Evolutionary conservation across 441 rosid genomes (phyloP), one percentile per base, ranked within the genome.

Genomic region (Euphorbia schlechtendalii): DNA sequence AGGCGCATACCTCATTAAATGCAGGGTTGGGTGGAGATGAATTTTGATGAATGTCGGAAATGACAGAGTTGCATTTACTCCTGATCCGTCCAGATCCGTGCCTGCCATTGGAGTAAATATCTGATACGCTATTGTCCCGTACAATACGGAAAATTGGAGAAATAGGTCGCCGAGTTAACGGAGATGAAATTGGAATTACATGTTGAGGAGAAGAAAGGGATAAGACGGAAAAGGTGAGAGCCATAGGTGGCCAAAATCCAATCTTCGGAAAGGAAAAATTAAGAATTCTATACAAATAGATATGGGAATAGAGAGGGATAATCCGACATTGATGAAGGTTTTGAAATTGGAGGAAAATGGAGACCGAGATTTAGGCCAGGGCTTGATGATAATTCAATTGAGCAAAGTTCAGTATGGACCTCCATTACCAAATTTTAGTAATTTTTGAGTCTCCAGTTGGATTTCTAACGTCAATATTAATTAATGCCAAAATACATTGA

Each of bases 1-100:
- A 14, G 10, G 14, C 13, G 28, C 30, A 21, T 57, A 86, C 92
- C 90, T 84, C 83, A 57, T 75, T 78, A 66, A 90, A 76, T 66
- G 88, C 81, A 61, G 82, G 24, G 32, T 69, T 10, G 38, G 78
- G 73, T 8, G 81, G 30, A 49, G 28, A 41, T 28, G 80, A 60
- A 49, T 74, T 79, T 59, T 59, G 70, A 73, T 59, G 17, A 56
- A 61, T 73, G 55, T 18, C 69, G 12, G 82, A 71, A 65, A 64
- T 71, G 65, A 80, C 69, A 15, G 84, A 68, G 8, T 56, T 8
- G 22, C 41, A 9, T 22, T 60, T 71, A 17, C 48, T 60, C 21
- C 52, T 30, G 27, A 53, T 43, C 13, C 49, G 21, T 21, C 52
- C 60, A 52, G 34, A 18, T 48, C 59, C 40, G 24, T 27, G 51